A percentile compares a stretch with the other conserved stretches of the same genome.
These are phyloP conservation scores for Stylosanthes scabra DNA, from an alignment of 331 rosid species.

Conservation along the genomic window DNA sequence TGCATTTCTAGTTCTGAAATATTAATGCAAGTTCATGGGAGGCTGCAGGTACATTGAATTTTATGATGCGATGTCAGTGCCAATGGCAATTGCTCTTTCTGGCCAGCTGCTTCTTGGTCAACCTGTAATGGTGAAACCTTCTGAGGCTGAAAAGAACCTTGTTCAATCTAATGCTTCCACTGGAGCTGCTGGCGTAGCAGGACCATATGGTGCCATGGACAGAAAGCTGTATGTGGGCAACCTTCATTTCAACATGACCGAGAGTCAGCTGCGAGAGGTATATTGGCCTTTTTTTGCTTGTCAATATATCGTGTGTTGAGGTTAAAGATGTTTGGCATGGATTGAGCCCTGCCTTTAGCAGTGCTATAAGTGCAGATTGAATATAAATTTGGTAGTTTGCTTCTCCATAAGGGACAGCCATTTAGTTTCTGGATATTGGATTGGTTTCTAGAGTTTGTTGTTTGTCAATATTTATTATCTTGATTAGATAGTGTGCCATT, in stretches of 20 bases:
- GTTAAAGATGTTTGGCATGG: slow-evolving; percentile 14
- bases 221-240: slow-evolving; percentile 96
- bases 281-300: slow-evolving; percentile 13
- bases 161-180: slow-evolving; percentile 82
- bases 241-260: slow-evolving; percentile 98
- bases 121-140: slow-evolving; percentile 99
- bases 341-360: neutral
- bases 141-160: slow-evolving; percentile 98
- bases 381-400: slow-evolving; percentile 13
- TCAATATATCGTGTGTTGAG: slow-evolving; percentile 18
- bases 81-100: slow-evolving; percentile 98
- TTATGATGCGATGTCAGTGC: slow-evolving; percentile 97
- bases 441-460: slow-evolving; percentile 3
- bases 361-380: slow-evolving; percentile 12
- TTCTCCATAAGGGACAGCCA: slow-evolving; percentile 1
- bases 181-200: slow-evolving; percentile 71
- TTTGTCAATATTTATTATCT: slow-evolving; percentile 23
- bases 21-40: slow-evolving; percentile 52
- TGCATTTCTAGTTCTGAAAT: slow-evolving; percentile 40
- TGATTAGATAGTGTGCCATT: slow-evolving; percentile 3
- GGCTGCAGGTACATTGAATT: slow-evolving; percentile 97
- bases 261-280: slow-evolving; percentile 95
- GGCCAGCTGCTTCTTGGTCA: slow-evolving; percentile 96
- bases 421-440: slow-evolving; percentile 8
- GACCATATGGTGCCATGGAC: slow-evolving; percentile 97